phyloP scores from a whole-genome alignment of 257 asterid genomes.

The Misopates orontium region DNA sequence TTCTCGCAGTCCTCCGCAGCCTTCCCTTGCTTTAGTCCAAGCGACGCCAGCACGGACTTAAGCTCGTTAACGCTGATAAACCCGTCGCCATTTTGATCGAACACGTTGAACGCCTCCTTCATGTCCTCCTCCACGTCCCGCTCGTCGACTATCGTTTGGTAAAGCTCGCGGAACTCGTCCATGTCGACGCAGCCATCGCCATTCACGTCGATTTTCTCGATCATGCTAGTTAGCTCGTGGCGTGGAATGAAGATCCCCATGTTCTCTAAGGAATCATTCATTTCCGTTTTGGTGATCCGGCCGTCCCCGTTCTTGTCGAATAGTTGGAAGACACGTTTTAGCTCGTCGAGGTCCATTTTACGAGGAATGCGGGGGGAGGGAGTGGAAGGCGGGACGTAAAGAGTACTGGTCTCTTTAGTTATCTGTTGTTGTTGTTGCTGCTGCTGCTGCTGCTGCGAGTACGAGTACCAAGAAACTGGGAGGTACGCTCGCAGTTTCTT shows the following conservation, averaged over 20 bases:
- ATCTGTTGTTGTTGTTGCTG: slow-evolving; percentile 18
- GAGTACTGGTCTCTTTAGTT: background rate
- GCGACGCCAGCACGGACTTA: slow-evolving; percentile 46
- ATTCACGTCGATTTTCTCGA: slow-evolving; percentile 47
- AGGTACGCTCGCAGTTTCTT: slow-evolving; percentile 45
- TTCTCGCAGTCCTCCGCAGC: slow-evolving; percentile 54
- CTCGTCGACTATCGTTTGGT: slow-evolving; percentile 50
- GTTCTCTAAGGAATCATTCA: slow-evolving; percentile 55
- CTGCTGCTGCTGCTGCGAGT: slow-evolving; percentile 20
- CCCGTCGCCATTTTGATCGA: slow-evolving; percentile 61
- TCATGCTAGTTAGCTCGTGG: slow-evolving; percentile 41
- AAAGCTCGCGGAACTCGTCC: slow-evolving; percentile 52
- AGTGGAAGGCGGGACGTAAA: background rate
- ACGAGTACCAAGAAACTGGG: slow-evolving; percentile 47
- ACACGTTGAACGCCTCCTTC: slow-evolving; percentile 65
- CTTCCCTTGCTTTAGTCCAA: slow-evolving; percentile 60
- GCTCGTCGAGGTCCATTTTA: slow-evolving; percentile 51
- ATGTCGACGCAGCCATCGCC: slow-evolving; percentile 62
- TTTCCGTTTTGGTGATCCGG: slow-evolving; percentile 50
- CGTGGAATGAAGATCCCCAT: slow-evolving; percentile 64
- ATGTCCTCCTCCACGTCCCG: slow-evolving; percentile 55
- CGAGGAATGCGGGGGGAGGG: background rate
- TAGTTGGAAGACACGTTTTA: slow-evolving; percentile 51
- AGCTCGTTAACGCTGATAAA: slow-evolving; percentile 61
- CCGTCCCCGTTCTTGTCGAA: slow-evolving; percentile 68